Conservation (phyloP, 805 yeast species). For the Yamadazyma tumulicola region DNA sequence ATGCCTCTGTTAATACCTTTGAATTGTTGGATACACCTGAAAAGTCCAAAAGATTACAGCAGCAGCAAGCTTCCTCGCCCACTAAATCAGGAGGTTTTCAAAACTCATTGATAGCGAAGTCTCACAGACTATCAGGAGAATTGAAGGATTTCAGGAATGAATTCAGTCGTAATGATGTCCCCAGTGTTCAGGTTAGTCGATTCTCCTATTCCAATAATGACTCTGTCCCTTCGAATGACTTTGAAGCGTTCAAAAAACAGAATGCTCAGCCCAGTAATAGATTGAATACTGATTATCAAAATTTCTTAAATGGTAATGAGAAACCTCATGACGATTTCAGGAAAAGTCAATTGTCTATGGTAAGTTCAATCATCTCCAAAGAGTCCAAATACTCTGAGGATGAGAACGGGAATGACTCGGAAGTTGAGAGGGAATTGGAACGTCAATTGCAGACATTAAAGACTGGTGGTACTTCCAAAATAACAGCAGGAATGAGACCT, state of each 20-base stretch:
- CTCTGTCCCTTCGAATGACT: slow-evolving; percentile 14
- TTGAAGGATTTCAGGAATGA: slow-evolving; percentile 28
- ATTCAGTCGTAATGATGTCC: slow-evolving; percentile 17
- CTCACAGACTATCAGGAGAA: slow-evolving; percentile 22
- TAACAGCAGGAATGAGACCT: slow-evolving; percentile 3
- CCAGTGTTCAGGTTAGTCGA: slow-evolving; percentile 2
- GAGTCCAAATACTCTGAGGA: slow-evolving; percentile 26
- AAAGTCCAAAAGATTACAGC: slow-evolving; percentile 1
- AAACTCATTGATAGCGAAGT: slow-evolving; percentile 1
- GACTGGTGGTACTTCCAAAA: slow-evolving; percentile 14
- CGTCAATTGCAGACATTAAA: slow-evolving; percentile 36
- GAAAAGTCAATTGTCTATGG: slow-evolving; percentile 37
- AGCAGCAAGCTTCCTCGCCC: slow-evolving; percentile 7
- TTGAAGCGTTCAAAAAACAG: slow-evolving; percentile 11
- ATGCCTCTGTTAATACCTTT: slow-evolving; percentile 11
- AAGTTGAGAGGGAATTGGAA: slow-evolving; percentile 34
- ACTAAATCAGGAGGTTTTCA: slow-evolving; percentile 3
- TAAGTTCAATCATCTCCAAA: slow-evolving; percentile 40
- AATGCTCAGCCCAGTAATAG: slow-evolving; percentile 10
- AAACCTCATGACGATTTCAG: slow-evolving; percentile 13
- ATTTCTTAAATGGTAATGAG: slow-evolving; percentile 17
- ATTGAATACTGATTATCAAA: slow-evolving; percentile 25
- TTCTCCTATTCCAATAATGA: slow-evolving; percentile 9
- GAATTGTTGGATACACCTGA: slow-evolving; percentile 13
- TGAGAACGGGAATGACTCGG: slow-evolving; percentile 14